Evolutionary conservation across 805 yeast genomes (phyloP).

Genomic region (Starmera amethionina): DNA sequence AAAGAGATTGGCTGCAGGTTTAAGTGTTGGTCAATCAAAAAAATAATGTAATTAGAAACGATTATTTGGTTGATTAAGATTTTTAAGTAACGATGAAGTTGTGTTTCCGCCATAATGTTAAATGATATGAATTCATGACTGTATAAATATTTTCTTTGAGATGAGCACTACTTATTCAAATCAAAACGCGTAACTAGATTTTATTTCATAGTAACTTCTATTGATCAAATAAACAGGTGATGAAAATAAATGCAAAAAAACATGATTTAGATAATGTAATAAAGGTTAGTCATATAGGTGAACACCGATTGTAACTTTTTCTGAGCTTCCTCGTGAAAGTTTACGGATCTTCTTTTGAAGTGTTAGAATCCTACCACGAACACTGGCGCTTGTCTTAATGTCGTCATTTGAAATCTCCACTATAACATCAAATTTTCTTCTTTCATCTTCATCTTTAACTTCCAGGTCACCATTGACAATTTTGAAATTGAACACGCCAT

Average conservation of each 20-base stretch:
- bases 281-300: slow-evolving; percentile 25
- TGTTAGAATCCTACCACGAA: slow-evolving; percentile 45
- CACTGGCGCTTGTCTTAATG: slow-evolving; percentile 49
- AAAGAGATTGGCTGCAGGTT: slow-evolving; percentile 62
- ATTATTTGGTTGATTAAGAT: no score
- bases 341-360: slow-evolving; percentile 53
- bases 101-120: no score
- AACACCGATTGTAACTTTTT: slow-evolving; percentile 42
- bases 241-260: no score
- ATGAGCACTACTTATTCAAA: no score
- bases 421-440: slow-evolving; percentile 27
- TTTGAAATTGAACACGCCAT: slow-evolving; percentile 41
- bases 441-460: slow-evolving; percentile 21
- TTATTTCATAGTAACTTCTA: no score
- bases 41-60: slow-evolving; percentile 6
- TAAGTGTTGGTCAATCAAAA: slow-evolving; percentile 44
- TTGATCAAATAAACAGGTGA: no score
- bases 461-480: slow-evolving; percentile 20
- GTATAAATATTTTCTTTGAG: no score
- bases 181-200: no score
- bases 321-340: slow-evolving; percentile 38
- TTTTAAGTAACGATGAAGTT: no score
- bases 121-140: no score
- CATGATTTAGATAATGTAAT: no score
- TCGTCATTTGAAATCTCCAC: slow-evolving; percentile 41